A percentile compares a stretch with the other conserved stretches of the same genome.
These are phyloP conservation scores for Letharia lupina DNA, from an alignment of 495 filamentous ascomycete species.

Conservation along the genomic window DNA sequence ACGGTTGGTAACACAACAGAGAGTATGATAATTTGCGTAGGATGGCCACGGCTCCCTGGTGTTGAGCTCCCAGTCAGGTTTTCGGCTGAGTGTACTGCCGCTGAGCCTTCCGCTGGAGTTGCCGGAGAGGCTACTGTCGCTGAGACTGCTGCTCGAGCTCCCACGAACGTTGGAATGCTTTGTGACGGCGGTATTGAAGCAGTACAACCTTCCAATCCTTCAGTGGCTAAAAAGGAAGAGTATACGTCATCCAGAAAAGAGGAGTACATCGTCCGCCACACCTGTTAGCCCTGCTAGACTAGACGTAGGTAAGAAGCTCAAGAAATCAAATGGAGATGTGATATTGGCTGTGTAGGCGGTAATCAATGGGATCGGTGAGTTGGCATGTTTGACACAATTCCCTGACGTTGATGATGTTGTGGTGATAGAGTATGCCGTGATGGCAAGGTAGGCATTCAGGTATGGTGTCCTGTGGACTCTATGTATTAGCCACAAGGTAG, in stretches of 20 bases:
- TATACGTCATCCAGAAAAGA: not conserved
- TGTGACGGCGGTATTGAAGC: not conserved
- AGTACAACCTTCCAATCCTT: not conserved
- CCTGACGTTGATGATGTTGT: not conserved
- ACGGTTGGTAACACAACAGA: not conserved
- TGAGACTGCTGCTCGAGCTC: not conserved
- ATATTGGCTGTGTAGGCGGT: too few species aligned
- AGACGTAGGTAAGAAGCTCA: too few species aligned
- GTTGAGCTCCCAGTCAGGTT: not conserved
- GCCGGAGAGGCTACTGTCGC: not conserved
- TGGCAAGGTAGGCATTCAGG: not conserved
- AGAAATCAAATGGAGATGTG: too few species aligned
- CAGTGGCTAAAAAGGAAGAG: not conserved
- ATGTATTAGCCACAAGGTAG: not conserved
- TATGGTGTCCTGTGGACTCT: not conserved
- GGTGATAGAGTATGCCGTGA: not conserved
- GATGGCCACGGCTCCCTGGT: not conserved
- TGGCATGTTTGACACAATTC: not conserved
- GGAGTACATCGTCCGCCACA: not conserved
- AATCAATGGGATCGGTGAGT: not conserved
- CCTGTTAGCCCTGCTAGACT: too few species aligned
- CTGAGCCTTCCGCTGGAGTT: not conserved
- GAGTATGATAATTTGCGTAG: not conserved
- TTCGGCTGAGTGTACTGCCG: not conserved
- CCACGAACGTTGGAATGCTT: not conserved